Evolutionary conservation across 495 filamentous ascomycete genomes (phyloP).

Genomic region (Podospora conica): DNA sequence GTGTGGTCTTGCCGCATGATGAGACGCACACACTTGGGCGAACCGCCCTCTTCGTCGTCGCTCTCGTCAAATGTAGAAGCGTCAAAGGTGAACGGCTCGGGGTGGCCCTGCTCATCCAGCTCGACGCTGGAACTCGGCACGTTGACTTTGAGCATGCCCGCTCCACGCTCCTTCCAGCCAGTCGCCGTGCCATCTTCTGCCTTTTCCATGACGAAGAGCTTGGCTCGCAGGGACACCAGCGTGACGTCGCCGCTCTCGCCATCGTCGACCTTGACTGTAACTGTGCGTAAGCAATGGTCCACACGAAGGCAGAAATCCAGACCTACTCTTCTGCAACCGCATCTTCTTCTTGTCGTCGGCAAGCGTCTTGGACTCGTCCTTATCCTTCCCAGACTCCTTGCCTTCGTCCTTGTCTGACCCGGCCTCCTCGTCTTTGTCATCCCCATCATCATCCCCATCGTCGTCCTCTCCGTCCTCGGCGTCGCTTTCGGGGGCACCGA

Average conservation of each 20-base stretch:
- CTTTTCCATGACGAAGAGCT: conserved; percentile 69
- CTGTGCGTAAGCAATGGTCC: conserved; percentile 14
- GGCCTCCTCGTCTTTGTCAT: conserved; percentile 20
- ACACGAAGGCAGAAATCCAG: background rate
- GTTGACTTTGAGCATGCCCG: conserved; percentile 80
- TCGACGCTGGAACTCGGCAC: conserved; percentile 47
- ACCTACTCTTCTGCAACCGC: conserved; percentile 61
- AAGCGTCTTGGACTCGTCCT: conserved; percentile 37
- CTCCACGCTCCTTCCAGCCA: conserved; percentile 78
- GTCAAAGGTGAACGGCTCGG: conserved; percentile 42
- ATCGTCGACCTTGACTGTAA: conserved; percentile 44
- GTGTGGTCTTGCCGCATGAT: conserved; percentile 85
- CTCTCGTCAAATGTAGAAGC: conserved; percentile 43
- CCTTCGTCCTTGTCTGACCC: conserved; percentile 30
- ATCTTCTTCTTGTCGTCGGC: conserved; percentile 57
- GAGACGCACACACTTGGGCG: conserved; percentile 49
- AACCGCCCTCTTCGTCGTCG: conserved; percentile 30
- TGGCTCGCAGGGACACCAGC: conserved; percentile 58
- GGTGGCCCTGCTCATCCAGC: conserved; percentile 39
- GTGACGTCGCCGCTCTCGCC: conserved; percentile 75
- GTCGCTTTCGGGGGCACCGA: conserved; percentile 66
- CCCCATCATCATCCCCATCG: conserved; percentile 39
- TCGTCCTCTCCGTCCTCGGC: conserved; percentile 47
- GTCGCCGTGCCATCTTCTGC: conserved; percentile 20
- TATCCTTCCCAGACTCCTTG: conserved; percentile 43